Base-by-base conservation (phyloP, 441 rosid species). In the Rhodomyrtus psidioides region DNA sequence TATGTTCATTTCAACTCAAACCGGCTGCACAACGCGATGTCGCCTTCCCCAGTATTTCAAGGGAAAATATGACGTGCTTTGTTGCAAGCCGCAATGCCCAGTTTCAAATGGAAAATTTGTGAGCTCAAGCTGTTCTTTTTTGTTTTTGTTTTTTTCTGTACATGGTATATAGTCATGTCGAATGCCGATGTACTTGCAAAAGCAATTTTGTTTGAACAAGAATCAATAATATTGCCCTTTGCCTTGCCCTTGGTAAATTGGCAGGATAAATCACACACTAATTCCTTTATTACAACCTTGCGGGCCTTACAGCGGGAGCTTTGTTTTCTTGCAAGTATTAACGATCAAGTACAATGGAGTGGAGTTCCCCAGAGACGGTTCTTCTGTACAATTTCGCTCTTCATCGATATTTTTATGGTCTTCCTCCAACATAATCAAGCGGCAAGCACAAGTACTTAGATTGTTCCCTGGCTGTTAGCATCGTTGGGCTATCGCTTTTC, bases 391-490 rank as follows among this genome's bases (percentile, higher is more conserved):
- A 16, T 81, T 28, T 74, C 27, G 28, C 9, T 84, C 84, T 81
- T 28, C 65, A 49, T 55, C 13, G 7, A 70, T n/a, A 27, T 28
- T 28, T 42, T 55, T 10, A 24, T 10, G 44, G 24, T 17, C 44
- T 30, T 62, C 34, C 9, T 2, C 5, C 44, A 4, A 62, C 44
- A 62, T 17, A 30, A 17, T 94, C 91, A 97, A 17, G 97, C 95
- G 30, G 99, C 97, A 28, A 97, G 97, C 82, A 95, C 95, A n/a
- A 96, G 90, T n/a, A 95, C 99, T 91, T 96, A 95, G 74, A 96
- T 95, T 17, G 98, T 98, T 85, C 99, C 99, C 91, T 95, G 98
- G 91, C 99, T 98, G 89, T 98, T 96, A 97, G 92, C 97, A 97
- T 95, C 7, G 99, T 97, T 79, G 98, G 97, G 89, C 97, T 93